Base-by-base conservation (phyloP, 148 eudicot genomes). In the Salicornia ramosissima region DNA sequence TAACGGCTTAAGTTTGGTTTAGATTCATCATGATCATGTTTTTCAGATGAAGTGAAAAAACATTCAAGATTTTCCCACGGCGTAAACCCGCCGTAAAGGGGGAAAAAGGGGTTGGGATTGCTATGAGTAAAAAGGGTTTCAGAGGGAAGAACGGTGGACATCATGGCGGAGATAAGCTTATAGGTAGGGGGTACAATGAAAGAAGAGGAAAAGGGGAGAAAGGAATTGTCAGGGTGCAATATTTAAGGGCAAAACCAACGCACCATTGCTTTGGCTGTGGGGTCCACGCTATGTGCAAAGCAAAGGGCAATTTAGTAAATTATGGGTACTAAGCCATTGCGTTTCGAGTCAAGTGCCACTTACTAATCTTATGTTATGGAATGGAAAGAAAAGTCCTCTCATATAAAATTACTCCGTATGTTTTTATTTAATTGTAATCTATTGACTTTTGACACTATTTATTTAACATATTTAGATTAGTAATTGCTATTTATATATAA, bases 151-250 rank as follows among this genome's bases (percentile, higher is more conserved):
- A 78, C 8, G 53, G 84, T 55, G 75, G 89, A 81, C 86, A 81
- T 69, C 89, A 86, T 86, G 80, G 78, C 62, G 65, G 64, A 64
- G 71, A 47, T 71, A 42, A 45, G 80, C 84, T 82, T 70, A 55
- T 63, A 65, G 78, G 76, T 64, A 29, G 65, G 76, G 80, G 77
- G 83, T 64, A 51, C 79, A 62, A 71, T 64, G 74, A 69, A 67
- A 50, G 77, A 77, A 70, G 83, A 75, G 77, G 86, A 75, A 86
- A 86, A 86, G 86, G 89, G 89, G 83, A 86, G 86, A 69, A 71
- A 78, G 76, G 86, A 68, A 60, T 50, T 75, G 85, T 68, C 31
- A 60, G 86, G 69, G 82, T 34, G 56, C 12, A 79, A 75, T 81
- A 86, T 86, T 86, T 86, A 86, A 67, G 28, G 73, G 15, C 69